Evolutionary conservation across 257 asterid species (phyloP).

Genomic region (Fraxinus quadrangulata): DNA sequence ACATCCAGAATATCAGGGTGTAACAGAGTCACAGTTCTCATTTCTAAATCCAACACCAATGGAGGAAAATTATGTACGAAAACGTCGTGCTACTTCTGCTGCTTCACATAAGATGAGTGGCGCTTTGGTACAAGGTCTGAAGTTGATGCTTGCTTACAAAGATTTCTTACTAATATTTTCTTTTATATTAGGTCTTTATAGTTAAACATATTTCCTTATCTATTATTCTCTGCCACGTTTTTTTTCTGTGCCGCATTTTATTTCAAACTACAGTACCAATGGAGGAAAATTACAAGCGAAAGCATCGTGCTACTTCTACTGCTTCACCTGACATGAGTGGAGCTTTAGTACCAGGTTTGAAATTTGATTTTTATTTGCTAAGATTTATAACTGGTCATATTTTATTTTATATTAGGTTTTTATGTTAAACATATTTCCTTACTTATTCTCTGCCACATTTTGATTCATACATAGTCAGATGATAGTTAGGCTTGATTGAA

Average conservation of each 20-base stretch:
- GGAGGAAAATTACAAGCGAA: constrained; percentile 55
- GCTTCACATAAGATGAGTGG: constrained; percentile 22
- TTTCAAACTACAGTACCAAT: constrained; percentile 65
- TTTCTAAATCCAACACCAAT: constrained; percentile 66
- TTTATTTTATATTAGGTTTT: neutral
- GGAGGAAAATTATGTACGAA: constrained; percentile 56
- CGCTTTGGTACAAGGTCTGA: constrained; percentile 22
- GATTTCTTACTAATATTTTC: neutral
- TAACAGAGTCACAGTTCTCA: constrained; percentile 51
- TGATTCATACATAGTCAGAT: neutral
- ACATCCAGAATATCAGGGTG: constrained; percentile 48
- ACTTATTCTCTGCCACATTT: neutral
- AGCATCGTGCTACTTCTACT: constrained; percentile 38
- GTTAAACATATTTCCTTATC: neutral
- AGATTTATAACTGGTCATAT: neutral
- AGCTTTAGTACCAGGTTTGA: constrained; percentile 22
- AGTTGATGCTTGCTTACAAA: neutral
- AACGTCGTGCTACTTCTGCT: constrained; percentile 37
- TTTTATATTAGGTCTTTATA: neutral
- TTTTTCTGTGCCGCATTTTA: constrained; percentile 30
- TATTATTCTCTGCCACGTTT: neutral
- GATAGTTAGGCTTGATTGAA: neutral
- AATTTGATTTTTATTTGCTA: neutral
- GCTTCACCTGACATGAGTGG: constrained; percentile 22
- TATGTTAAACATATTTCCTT: too few species aligned